Base-by-base conservation (phyloP, 2,329 filamentous ascomycete genomes). In the Epichloe coenophiala region DNA sequence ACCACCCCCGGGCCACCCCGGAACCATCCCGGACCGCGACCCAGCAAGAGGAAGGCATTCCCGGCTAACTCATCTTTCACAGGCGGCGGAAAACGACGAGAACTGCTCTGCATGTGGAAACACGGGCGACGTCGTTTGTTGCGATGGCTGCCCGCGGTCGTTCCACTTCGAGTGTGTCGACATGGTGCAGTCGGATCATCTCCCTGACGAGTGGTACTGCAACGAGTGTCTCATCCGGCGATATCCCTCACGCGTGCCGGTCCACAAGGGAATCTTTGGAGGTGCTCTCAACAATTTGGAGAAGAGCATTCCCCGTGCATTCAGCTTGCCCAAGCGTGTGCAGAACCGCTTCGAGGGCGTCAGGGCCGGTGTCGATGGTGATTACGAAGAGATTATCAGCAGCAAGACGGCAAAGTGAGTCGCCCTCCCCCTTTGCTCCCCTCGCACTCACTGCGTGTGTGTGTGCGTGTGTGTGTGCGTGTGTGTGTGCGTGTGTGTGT, bases 81-180 rank as follows among this genome's bases (percentile, higher is more conserved):
- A 69, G 67, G 58, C 57, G 35, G 63, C 65, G 58, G 84, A 95
- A 55, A 95, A 95, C 66, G 88, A 93, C 65, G 91, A 97, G 65
- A 84, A 85, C 62, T 98, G 91, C 71, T 84, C 84, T 54, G 81
- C 88, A 44, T 98, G 93, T 69, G 81, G 84, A 61, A 86, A 85
- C 56, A 85, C 81, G 57, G 91, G 91, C 51, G 81, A 88, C 58
- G 78, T 98, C 55, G 77, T 97, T 57, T 96, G 90, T 69, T 98
- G 93, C 67, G 93, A 97, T 70, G 87, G 86, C 55, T 98, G 93
- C 69, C 80, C 84, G 54, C 81, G 88, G 57, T 88, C 90, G 5
- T 96, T 94, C 68, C 93, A 97, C 68, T 88, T 93, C 64, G 76
- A 80, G 53, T 97, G 93, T 65, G 80, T 93, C 57, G 85, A 94